Percentiles rank a stretch among this genome's conserved stretches.
These are phyloP conservation scores for Talaromyces sp. DNA, from an alignment of 2,329 filamentous ascomycete species.

Conservation along the genomic window DNA sequence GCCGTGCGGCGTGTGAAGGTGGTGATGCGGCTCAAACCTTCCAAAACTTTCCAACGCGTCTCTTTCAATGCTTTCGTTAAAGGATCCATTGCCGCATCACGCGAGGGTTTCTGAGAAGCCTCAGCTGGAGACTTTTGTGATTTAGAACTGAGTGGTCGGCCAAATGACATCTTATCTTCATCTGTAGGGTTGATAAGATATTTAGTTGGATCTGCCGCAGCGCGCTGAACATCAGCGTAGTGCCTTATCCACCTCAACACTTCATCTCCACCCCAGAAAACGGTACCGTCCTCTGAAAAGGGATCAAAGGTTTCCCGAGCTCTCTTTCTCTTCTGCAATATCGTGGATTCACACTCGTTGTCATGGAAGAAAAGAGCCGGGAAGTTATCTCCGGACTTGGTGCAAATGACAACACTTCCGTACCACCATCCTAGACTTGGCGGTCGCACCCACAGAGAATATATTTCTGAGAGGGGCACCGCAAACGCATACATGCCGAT, in stretches of 20 bases:
- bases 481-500: slow-evolving; percentile 85
- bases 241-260: slow-evolving; percentile 83
- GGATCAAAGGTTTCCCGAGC: slow-evolving; percentile 83
- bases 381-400: slow-evolving; percentile 82
- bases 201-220: slow-evolving; percentile 78
- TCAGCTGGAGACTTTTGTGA: slow-evolving; percentile 37
- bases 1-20: slow-evolving; percentile 91
- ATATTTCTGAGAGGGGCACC: slow-evolving; percentile 82
- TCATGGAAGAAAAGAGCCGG: slow-evolving; percentile 97
- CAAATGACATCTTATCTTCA: slow-evolving; percentile 80
- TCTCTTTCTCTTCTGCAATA: slow-evolving; percentile 83
- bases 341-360: slow-evolving; percentile 91
- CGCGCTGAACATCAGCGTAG: slow-evolving; percentile 78
- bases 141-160: slow-evolving; percentile 41
- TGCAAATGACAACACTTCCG: slow-evolving; percentile 90
- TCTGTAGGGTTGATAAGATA: slow-evolving; percentile 83
- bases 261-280: slow-evolving; percentile 98
- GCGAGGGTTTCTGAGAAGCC: slow-evolving; percentile 23
- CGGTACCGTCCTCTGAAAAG: slow-evolving; percentile 69
- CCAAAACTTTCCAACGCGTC: slow-evolving; percentile 90
- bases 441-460: slow-evolving; percentile 81
- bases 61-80: slow-evolving; percentile 92
- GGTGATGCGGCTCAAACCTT: slow-evolving; percentile 95
- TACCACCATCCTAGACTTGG: slow-evolving; percentile 99
- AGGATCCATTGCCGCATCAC: slow-evolving; percentile 80